Conservation (phyloP, 1,139 yeast genomes). For the Yarrowia galli region DNA sequence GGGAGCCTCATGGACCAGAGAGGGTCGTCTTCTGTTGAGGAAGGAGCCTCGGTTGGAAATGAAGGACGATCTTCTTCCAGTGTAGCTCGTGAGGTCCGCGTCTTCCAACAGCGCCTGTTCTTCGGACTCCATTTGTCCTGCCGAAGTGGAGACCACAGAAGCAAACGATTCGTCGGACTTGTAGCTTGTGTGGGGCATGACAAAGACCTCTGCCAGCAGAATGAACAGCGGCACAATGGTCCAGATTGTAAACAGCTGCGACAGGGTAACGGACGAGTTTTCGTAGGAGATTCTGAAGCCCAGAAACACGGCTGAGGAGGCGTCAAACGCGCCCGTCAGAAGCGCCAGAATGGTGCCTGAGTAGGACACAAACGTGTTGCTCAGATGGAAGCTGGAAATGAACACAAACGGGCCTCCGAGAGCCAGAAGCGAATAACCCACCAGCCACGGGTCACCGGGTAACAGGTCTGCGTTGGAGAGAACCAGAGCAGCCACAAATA, state of each 20-base stretch:
- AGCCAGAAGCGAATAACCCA: conserved; percentile 73
- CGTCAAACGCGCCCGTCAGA: conserved; percentile 79
- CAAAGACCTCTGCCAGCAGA: conserved; percentile 68
- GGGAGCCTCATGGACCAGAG: not conserved
- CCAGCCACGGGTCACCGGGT: conserved; percentile 62
- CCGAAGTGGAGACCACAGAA: conserved; percentile 50
- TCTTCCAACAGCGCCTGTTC: conserved; percentile 40
- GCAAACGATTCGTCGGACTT: conserved; percentile 49
- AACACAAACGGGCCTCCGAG: conserved; percentile 85
- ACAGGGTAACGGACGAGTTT: conserved; percentile 54
- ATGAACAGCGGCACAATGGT: conserved; percentile 77
- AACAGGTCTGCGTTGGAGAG: conserved; percentile 54
- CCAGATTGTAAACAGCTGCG: conserved; percentile 69
- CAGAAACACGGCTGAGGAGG: conserved; percentile 76
- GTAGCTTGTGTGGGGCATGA: conserved; percentile 83
- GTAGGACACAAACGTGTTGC: conserved; percentile 72
- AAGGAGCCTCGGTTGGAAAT: conserved; percentile 21
- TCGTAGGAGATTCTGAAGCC: conserved; percentile 70
- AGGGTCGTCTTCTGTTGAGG: not conserved
- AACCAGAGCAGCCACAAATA: conserved; percentile 61
- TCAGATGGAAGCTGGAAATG: conserved; percentile 79
- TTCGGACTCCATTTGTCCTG: conserved; percentile 42
- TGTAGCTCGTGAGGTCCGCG: conserved; percentile 36
- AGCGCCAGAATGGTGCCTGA: conserved; percentile 76
- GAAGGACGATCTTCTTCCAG: conserved; percentile 10